These are phyloP conservation scores for Aspergillus pseudotamarii DNA, from an alignment of 2,329 filamentous ascomycete species.

Conservation along the genomic window DNA sequence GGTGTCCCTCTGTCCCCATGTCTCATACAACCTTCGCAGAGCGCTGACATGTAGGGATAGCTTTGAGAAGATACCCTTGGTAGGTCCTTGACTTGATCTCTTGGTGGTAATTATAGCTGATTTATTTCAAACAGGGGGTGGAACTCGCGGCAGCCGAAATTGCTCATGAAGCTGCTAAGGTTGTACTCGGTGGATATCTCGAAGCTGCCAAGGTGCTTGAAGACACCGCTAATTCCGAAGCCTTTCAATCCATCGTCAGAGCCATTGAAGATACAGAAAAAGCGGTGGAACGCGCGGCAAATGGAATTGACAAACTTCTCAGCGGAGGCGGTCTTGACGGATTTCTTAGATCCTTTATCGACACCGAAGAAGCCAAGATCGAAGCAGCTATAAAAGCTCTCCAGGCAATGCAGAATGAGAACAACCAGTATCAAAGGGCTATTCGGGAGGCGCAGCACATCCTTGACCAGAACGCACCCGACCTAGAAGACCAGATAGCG, in stretches of 20 bases:
- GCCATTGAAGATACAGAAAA: neutral
- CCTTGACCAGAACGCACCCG: neutral
- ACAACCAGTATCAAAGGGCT: neutral
- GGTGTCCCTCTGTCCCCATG: neutral
- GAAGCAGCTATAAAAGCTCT: neutral
- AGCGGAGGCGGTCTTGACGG: neutral
- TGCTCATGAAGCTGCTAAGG: neutral
- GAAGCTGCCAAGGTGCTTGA: neutral
- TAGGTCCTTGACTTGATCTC: neutral
- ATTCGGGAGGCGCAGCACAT: neutral
- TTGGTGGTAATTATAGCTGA: neutral
- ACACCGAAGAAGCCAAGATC: neutral
- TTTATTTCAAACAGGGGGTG: neutral
- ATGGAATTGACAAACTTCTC: neutral
- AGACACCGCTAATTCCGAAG: neutral
- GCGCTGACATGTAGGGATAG: neutral
- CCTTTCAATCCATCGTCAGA: neutral
- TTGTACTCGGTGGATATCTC: fast-evolving
- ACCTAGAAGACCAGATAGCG: neutral
- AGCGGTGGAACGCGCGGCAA: neutral
- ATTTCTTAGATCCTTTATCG: neutral
- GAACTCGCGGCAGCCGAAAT: neutral
- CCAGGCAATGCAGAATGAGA: neutral
- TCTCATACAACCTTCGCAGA: neutral
- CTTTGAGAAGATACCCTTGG: fast-evolving